Percentiles rank a stretch among this genome's conserved stretches.
These are phyloP conservation scores for Suhomyces atakaporum DNA, from an alignment of 1,139 yeast genomes.

Conservation along the genomic window DNA sequence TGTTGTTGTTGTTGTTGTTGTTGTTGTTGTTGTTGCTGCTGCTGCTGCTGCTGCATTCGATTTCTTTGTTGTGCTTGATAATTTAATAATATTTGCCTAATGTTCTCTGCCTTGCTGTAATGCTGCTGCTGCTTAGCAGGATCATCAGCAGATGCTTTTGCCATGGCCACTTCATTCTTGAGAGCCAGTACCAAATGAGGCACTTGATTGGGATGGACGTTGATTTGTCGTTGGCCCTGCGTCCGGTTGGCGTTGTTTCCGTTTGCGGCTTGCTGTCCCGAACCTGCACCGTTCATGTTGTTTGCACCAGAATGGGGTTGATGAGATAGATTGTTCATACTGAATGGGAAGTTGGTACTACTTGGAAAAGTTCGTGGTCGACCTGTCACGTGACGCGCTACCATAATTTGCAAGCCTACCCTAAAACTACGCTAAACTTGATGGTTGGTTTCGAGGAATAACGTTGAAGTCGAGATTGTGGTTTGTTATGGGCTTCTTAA, in stretches of 20 bases:
- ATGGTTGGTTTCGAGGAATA: too few species aligned
- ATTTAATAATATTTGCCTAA: constrained; percentile 50
- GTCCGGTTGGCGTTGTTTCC: constrained; percentile 6
- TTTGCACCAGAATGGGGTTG: constrained; percentile 9
- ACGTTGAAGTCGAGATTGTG: too few species aligned
- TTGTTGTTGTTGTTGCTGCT: constrained; percentile 10
- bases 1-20: constrained; percentile 9
- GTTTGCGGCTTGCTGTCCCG: constrained; percentile 3
- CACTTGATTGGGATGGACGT: constrained; percentile 57
- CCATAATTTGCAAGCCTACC: too few species aligned
- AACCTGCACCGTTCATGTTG: constrained; percentile 3
- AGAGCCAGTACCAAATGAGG: constrained; percentile 62
- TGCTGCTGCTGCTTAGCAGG: constrained; percentile 73
- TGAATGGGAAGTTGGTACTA: too few species aligned
- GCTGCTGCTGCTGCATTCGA: constrained; percentile 17
- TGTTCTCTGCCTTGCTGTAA: constrained; percentile 65
- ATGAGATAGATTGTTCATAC: constrained; percentile 13
- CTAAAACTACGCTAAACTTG: too few species aligned
- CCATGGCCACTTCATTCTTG: constrained; percentile 63
- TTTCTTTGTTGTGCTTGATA: constrained; percentile 46
- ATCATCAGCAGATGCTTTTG: constrained; percentile 52
- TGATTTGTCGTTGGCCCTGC: constrained; percentile 21
- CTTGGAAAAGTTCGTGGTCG: too few species aligned
- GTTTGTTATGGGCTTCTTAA: too few species aligned
- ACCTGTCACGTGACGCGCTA: too few species aligned